Conservation (phyloP, 2,329 filamentous ascomycete genomes). For the Zasmidium angulare region DNA sequence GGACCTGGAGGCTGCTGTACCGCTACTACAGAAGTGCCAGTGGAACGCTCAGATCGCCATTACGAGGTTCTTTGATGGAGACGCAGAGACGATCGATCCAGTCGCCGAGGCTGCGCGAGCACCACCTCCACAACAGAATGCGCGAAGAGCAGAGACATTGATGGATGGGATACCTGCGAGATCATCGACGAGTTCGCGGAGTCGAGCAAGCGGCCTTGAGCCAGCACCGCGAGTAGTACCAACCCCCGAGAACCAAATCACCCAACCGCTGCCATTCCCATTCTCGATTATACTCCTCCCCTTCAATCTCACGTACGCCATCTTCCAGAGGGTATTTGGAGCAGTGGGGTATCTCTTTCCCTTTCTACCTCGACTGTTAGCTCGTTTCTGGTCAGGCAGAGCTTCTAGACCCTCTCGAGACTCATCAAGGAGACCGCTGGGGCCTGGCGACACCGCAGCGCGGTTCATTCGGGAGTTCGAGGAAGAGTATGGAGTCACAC, state of each 20-base stretch:
- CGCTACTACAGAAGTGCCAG: constrained; percentile 79
- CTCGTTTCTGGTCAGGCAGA: constrained; percentile 54
- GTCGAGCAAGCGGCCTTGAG: constrained; percentile 49
- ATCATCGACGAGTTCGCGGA: constrained; percentile 23
- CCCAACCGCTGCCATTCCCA: constrained; percentile 71
- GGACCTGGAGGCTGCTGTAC: constrained; percentile 71
- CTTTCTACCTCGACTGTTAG: constrained; percentile 68
- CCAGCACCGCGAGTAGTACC: constrained; percentile 84
- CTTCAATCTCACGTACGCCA: constrained; percentile 72
- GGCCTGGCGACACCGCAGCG: constrained; percentile 82
- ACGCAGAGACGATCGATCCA: constrained; percentile 81
- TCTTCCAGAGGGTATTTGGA: constrained; percentile 68
- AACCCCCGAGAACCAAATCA: constrained; percentile 63
- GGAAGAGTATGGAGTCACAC: constrained; percentile 73
- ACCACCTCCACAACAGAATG: constrained; percentile 62
- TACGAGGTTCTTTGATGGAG: constrained; percentile 95
- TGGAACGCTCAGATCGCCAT: constrained; percentile 99
- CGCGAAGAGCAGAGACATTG: constrained; percentile 71
- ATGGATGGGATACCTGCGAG: constrained; percentile 51
- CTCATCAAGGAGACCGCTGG: constrained; percentile 68
- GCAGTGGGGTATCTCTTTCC: constrained; percentile 76
- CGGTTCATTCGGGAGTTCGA: constrained; percentile 92
- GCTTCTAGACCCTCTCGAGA: constrained; percentile 58
- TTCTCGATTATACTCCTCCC: constrained; percentile 78
- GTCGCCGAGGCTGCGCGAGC: constrained; percentile 71